These are phyloP conservation scores for Cornus florida DNA, from an alignment of 148 eudicot genomes.

Conservation along the genomic window DNA sequence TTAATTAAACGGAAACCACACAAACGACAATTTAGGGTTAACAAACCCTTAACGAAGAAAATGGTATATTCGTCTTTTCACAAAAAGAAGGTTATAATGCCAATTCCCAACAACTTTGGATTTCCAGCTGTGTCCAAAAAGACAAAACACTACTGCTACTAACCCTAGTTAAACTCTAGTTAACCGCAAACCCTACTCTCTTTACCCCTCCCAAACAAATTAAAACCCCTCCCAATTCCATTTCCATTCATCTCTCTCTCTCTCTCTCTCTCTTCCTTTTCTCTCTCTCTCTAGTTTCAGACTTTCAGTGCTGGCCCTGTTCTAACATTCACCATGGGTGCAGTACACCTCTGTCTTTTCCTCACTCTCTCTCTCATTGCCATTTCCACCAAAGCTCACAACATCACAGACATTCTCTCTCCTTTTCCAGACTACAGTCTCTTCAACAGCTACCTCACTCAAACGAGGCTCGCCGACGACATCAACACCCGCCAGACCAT, in stretches of 20 bases:
- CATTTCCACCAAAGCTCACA: constrained; percentile 28
- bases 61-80: too few species aligned
- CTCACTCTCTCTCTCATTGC: constrained; percentile 18
- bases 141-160: not conserved
- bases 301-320: not conserved
- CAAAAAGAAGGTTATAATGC: not conserved
- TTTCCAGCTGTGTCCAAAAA: not conserved
- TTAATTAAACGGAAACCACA: too few species aligned
- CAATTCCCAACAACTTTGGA: too few species aligned
- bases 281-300: constrained; percentile 2
- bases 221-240: not conserved
- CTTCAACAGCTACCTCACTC: constrained; percentile 56
- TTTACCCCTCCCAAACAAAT: too few species aligned
- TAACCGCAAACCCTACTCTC: not conserved
- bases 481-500: constrained; percentile 70
- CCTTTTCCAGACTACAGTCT: constrained; percentile 41
- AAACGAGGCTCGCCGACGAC: constrained; percentile 74
- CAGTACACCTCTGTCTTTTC: constrained; percentile 1
- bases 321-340: not conserved
- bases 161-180: constrained; percentile 28
- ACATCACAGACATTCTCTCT: constrained; percentile 67
- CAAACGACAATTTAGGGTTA: too few species aligned
- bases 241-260: not conserved
- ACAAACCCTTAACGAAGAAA: too few species aligned
- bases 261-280: not conserved